A percentile compares a stretch with the other conserved stretches of the same genome.
Conservation (phyloP, 2,329 filamentous ascomycete species). For the Elsinoe arachidis region DNA sequence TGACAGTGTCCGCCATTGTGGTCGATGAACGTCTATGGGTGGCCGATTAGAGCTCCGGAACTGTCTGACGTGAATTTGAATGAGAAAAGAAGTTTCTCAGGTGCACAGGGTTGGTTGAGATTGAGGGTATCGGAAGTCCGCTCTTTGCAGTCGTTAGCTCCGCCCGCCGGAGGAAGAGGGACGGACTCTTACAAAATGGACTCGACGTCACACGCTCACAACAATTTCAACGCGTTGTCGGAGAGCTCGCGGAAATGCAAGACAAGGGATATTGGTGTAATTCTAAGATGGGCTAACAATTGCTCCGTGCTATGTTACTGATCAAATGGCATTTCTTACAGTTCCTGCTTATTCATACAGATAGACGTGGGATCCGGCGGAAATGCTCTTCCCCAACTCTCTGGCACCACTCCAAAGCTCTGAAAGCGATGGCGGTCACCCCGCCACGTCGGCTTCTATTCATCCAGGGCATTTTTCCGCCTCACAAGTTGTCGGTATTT, state of each 20-base stretch:
- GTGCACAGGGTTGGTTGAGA: constrained; percentile 12
- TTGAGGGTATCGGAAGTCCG: constrained; percentile 1
- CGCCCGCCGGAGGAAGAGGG: not conserved
- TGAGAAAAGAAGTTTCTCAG: constrained; percentile 6
- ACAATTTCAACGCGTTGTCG: not conserved
- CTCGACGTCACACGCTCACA: not conserved
- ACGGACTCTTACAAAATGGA: not conserved
- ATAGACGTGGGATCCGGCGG: not conserved
- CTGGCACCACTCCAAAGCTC: not conserved
- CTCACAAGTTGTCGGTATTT: not conserved
- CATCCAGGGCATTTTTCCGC: not conserved
- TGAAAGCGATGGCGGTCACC: not conserved
- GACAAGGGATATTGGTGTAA: too few relatives aligned
- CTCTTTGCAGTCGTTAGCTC: constrained; percentile 9
- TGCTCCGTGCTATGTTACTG: too few relatives aligned
- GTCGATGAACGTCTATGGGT: not conserved
- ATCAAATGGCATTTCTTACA: not conserved
- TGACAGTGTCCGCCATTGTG: constrained; percentile 41
- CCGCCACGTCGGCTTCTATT: constrained; percentile 1
- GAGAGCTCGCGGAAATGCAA: too few relatives aligned
- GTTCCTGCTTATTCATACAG: not conserved
- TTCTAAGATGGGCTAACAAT: too few relatives aligned
- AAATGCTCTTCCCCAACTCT: not conserved
- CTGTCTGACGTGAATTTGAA: not conserved
- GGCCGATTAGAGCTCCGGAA: not conserved